Base-by-base conservation (phyloP, 805 yeast species). In the Kurtzmaniella cleridarum region DNA sequence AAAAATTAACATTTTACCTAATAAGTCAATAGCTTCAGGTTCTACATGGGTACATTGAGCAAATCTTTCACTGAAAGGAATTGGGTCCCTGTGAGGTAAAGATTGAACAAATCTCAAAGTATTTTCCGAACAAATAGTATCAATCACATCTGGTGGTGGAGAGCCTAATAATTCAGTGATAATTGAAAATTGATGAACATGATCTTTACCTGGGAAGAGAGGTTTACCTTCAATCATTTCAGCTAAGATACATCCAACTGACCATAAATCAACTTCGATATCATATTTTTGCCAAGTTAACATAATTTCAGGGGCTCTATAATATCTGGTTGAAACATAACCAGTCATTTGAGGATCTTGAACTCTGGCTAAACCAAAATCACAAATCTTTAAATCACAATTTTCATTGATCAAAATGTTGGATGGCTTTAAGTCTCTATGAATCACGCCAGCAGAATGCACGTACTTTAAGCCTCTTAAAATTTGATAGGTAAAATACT, bases 271-370 rank as follows among this genome's bases (percentile, higher is more conserved):
- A 29, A 91, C 98, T 64, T 90, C 97, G 7, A 87, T 82, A 55
- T 90, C 96, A 64, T 91, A 91, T 58, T 91, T 88, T 61, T 91
- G 98, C 98, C 98, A 91, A 20, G 97, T 89, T 47, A 91, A 75
- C 98, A 91, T 91, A 62, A 91, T 91, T 60, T 91, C 98, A 2
- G 98, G 98, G 0, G 98, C 98, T 46, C 98, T 77, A 64, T 91
- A 91, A 69, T 89, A 91, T 55, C 98, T 66, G 3, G 98, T 91
- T 4, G 95, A 84, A 13, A 91, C 98, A 60, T 91, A 91, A 8
- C 98, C 98, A 1, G 98, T 91, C 98, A 91, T 91, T 61, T 91
- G 98, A 11, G 97, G 96, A 65, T 91, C 98, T 69, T 91, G 97
- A 55, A 91, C 85, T 58, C 98, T 77, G 27, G 98, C 98, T 44